phyloP scores from a whole-genome alignment of 106 monocot genomes.

The Gastrodia elata region DNA sequence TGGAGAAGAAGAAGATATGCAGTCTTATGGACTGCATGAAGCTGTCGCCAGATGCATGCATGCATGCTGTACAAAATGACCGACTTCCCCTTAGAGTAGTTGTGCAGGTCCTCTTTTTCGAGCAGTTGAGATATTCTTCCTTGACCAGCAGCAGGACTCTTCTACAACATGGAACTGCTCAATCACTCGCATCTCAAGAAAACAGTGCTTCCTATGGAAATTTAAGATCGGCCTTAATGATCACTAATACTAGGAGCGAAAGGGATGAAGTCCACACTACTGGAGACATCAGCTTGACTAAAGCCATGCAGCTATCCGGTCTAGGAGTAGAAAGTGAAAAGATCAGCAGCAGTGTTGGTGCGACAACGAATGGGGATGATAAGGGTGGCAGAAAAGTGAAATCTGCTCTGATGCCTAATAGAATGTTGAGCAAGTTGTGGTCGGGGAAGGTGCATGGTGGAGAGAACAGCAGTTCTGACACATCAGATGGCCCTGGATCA shows the following conservation, averaged over 20 bases:
- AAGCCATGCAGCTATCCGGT: background rate
- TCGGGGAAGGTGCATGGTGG: slow-evolving; percentile 32
- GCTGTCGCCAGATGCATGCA: slow-evolving; percentile 53
- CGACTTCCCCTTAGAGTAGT: slow-evolving; percentile 59
- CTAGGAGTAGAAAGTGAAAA: background rate
- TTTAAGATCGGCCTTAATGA: slow-evolving; percentile 9
- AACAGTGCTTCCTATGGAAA: slow-evolving; percentile 12
- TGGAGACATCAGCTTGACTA: slow-evolving; percentile 1
- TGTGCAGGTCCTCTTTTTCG: slow-evolving; percentile 80
- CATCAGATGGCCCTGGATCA: slow-evolving; percentile 36
- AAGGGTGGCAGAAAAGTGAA: slow-evolving; percentile 23
- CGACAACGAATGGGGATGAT: slow-evolving; percentile 4
- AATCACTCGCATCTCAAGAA: background rate
- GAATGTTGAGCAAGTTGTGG: slow-evolving; percentile 53
- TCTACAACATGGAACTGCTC: background rate
- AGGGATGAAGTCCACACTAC: slow-evolving; percentile 11
- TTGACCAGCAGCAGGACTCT: background rate
- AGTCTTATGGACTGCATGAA: slow-evolving; percentile 55
- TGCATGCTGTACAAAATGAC: slow-evolving; percentile 68
- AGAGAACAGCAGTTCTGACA: slow-evolving; percentile 49
- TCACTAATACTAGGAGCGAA: slow-evolving; percentile 11
- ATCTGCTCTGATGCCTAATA: slow-evolving; percentile 38
- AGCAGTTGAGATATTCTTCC: slow-evolving; percentile 30
- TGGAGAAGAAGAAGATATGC: slow-evolving; percentile 59
- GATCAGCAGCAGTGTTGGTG: background rate